A percentile compares a stretch with the other conserved stretches of the same genome.
These are phyloP conservation scores for Penicillium sp. DNA, from an alignment of 2,329 filamentous ascomycete species.

Conservation along the genomic window DNA sequence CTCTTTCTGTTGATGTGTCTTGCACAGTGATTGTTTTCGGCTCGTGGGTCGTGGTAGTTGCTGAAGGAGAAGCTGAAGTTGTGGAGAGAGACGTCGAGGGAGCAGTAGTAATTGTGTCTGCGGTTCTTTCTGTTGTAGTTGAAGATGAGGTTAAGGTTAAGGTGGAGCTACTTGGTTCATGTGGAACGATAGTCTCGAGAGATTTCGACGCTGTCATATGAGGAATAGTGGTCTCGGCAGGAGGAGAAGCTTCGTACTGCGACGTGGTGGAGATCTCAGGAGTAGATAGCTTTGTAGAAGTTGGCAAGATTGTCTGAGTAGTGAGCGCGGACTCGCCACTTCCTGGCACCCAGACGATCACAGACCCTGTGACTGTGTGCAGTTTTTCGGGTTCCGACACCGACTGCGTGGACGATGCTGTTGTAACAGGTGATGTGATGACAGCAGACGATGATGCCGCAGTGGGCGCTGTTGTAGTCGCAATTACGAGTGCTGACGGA, in stretches of 20 bases:
- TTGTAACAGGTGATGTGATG: not conserved
- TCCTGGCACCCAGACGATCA: not conserved
- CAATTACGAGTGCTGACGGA: not conserved
- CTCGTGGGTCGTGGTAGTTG: not conserved
- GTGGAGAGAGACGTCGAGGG: too few relatives aligned
- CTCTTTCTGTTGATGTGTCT: not conserved
- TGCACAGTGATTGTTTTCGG: not conserved
- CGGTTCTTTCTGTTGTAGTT: not conserved
- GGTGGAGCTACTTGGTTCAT: not conserved
- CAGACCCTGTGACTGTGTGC: not conserved
- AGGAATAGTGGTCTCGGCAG: not conserved
- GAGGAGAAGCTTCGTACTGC: not conserved
- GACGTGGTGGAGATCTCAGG: not conserved
- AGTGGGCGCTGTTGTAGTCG: not conserved
- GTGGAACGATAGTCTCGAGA: not conserved
- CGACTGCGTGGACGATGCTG: not conserved
- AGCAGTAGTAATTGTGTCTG: not conserved
- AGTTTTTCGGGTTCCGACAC: not conserved
- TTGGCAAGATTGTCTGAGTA: not conserved
- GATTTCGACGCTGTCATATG: not conserved
- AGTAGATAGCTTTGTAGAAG: not conserved
- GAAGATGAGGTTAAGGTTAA: not conserved
- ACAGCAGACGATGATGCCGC: too few relatives aligned
- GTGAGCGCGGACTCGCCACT: not conserved
- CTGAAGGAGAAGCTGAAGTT: not conserved